phyloP scores from a whole-genome alignment of 2,329 filamentous ascomycete species.

The Hypoxylon sp. region DNA sequence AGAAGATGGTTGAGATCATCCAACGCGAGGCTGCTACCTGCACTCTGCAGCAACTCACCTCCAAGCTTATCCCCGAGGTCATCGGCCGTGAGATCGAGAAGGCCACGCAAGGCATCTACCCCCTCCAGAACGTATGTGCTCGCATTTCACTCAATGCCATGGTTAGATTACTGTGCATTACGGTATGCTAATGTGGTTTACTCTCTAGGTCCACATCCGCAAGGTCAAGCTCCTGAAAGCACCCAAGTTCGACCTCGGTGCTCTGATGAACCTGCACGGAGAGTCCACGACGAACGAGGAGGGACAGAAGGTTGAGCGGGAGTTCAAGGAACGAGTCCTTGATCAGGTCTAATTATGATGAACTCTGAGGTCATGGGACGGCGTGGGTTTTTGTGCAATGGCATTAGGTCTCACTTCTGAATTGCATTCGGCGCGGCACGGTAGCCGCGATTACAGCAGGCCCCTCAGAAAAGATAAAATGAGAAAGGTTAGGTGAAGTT shows the following conservation, averaged over 20 bases:
- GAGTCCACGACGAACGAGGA: constrained; percentile 96
- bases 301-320: constrained; percentile 98
- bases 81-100: constrained; percentile 99
- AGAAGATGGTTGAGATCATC: constrained; percentile 99
- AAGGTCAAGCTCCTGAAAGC: constrained; percentile 99
- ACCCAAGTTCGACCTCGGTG: constrained; percentile 99
- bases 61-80: constrained; percentile 99
- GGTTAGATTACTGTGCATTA: background rate
- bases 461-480: constrained; percentile 56
- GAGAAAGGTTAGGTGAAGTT: constrained; percentile 57
- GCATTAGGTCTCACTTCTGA: constrained; percentile 63
- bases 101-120: constrained; percentile 99
- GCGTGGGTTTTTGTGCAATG: constrained; percentile 63
- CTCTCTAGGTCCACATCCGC: constrained; percentile 91
- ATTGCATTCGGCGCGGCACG: constrained; percentile 65
- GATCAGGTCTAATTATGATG: constrained; percentile 84
- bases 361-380: constrained; percentile 59
- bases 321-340: constrained; percentile 99
- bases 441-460: constrained; percentile 57
- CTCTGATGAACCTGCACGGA: constrained; percentile 95
- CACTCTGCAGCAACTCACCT: constrained; percentile 95
- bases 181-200: constrained; percentile 55
- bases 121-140: constrained; percentile 93
- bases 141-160: constrained; percentile 20
- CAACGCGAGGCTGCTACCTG: constrained; percentile 93